Conservation (phyloP, 371 early-diverging fungal genomes). For the Cokeromyces recurvatus region DNA sequence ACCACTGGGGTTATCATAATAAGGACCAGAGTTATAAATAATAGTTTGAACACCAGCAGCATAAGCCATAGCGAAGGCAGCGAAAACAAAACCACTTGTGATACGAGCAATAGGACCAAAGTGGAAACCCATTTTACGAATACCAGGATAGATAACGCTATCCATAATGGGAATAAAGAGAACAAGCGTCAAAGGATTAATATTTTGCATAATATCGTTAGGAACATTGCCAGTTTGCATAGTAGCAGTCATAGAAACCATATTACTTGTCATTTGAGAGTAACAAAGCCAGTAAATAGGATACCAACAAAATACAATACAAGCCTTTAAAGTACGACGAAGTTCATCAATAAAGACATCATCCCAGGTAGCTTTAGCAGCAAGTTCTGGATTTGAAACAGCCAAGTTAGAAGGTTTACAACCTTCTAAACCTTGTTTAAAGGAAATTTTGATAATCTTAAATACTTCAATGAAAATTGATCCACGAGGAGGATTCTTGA, state of each 20-base stretch:
- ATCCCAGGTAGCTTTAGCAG: slow-evolving; percentile 52
- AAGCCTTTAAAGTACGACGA: slow-evolving; percentile 58
- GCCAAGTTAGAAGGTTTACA: slow-evolving; percentile 33
- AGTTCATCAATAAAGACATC: slow-evolving; percentile 72
- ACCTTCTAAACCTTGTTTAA: slow-evolving; percentile 32
- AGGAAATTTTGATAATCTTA: slow-evolving; percentile 23
- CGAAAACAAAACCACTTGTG: slow-evolving; percentile 63
- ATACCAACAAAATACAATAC: slow-evolving; percentile 68
- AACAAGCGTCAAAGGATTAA: slow-evolving; percentile 64
- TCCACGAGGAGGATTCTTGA: slow-evolving; percentile 61
- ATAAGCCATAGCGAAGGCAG: slow-evolving; percentile 65
- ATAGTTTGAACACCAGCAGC: slow-evolving; percentile 69
- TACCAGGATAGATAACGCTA: slow-evolving; percentile 57
- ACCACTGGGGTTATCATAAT: slow-evolving; percentile 25
- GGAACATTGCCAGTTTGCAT: slow-evolving; percentile 65
- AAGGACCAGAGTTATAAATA: slow-evolving; percentile 42
- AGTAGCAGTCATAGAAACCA: slow-evolving; percentile 67
- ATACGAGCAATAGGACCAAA: slow-evolving; percentile 71
- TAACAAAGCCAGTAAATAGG: slow-evolving; percentile 81
- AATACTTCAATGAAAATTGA: slow-evolving; percentile 44
- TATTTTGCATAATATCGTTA: slow-evolving; percentile 60
- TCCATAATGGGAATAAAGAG: slow-evolving; percentile 73
- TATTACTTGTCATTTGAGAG: slow-evolving; percentile 70
- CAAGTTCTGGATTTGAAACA: slow-evolving; percentile 26
- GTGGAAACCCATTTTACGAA: slow-evolving; percentile 59